Evolutionary conservation across 2,329 filamentous ascomycete species (phyloP), one percentile per base, ranked within the genome.

Genomic region (Scorias spongiosa): DNA sequence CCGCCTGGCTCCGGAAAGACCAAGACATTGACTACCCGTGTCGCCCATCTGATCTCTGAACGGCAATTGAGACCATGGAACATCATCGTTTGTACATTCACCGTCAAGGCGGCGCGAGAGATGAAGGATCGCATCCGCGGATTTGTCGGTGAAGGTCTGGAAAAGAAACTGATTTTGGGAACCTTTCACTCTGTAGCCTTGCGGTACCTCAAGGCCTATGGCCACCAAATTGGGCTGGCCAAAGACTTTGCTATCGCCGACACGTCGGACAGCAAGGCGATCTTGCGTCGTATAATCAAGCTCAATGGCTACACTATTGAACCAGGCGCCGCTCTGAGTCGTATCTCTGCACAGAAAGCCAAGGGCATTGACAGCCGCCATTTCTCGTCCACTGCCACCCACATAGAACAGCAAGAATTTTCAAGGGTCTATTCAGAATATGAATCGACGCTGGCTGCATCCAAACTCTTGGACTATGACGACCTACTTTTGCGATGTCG

Each of bases 51-150:
- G 28, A 74, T 95, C 43, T 75, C 80, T 42, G 71, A 82, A 54
- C 67, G 76, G 53, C 76, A 80, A 37, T 76, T 85, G 53, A 74
- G 77, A 45, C 89, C 89, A 56, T 78, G 83, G 66, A 86, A 95
- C 65, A 79, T 96, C 55, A 80, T 98, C 47, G 89, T 95, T 47
- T 91, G 89, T 48, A 96, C 89, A 0, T 98, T 98, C 59, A 98
- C 91, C 2, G 87, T 94, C 61, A 96, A 96, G 62, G 88, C 91
- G 1, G 85, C 88, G 14, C 76, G 74, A 14, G 89, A 96, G 66
- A 98, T 98, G 89, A 86, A 87, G 56, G 79, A 86, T 57, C 77
- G 89, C 7, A 84, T 96, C 45, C 78, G 80, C 0, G 80, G 74
- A 46, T 72, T 84, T n/a, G 71, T 96, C n/a, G 87, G 87, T 1